Base-by-base conservation (phyloP, 805 yeast genomes). In the Nakazawaea anatomiae region DNA sequence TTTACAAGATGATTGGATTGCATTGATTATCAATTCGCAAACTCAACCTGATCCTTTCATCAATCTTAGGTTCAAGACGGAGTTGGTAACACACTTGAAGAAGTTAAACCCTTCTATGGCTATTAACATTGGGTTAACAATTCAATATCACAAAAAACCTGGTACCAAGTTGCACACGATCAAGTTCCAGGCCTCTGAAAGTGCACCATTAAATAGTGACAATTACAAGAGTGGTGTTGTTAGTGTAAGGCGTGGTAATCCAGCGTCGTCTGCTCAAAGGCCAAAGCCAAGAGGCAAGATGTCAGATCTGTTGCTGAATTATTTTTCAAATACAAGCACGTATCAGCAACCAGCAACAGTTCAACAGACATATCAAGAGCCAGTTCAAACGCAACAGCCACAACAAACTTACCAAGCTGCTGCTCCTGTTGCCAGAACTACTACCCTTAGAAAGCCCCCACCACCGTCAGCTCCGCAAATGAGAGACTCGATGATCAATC, bases 1-100 rank as follows among this genome's bases (percentile, higher is more conserved):
- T 44, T 72, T 82, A 50, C 94, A 91, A 57, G 99, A 94, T 68
- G 94, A 91, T 61, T 94, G 99, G 99, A 65, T 91, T 35, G 95
- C 96, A 1, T 61, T 87, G 43, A 77, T 79, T 36, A 66, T 82
- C 51, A 75, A 76, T 25, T 76, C 82, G 0, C 71, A 77, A 5
- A 59, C 77, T 1, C 77, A 74, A 48, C 89, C 97, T 1, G 99
- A 94, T 68, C 76, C 88, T 10, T 79, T 94, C 52, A 72, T 94
- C 54, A 87, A 87, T 66, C 76, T 90, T 52, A 79, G 79, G 52
- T 87, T 94, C 72, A 94, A 94, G 69, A 94, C 98, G 0, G 99
- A 94, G 64, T 71, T 94, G 48, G 71, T 87, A 0, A 83, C 96
- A 0, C 87, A 85, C 45, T 68, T 91, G 63, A 85, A 82, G 62